Conservation (phyloP, 352 stramenopile species). For the Phytophthora macrochlamydospora region DNA sequence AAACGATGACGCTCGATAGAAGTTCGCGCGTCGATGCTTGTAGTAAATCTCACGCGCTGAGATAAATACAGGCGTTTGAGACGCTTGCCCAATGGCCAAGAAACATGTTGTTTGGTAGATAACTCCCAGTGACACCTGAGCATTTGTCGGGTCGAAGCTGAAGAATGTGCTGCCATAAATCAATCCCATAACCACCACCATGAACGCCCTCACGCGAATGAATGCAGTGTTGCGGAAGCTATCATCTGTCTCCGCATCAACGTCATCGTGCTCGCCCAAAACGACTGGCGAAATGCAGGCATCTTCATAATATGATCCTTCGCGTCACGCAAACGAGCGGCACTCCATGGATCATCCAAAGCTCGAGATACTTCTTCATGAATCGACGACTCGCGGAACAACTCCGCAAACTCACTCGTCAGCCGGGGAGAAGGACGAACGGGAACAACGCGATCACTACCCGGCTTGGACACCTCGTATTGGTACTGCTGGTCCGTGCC, state of each 20-base stretch:
- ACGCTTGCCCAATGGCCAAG: conserved; percentile 46
- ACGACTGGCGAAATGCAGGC: conserved; percentile 34
- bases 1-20: not conserved
- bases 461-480: conserved; percentile 14
- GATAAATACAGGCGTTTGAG: conserved; percentile 67
- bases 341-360: conserved; percentile 39
- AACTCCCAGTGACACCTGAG: conserved; percentile 49
- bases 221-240: conserved; percentile 26
- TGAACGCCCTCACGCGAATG: too few species aligned
- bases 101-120: conserved; percentile 77
- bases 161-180: too few species aligned
- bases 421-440: conserved; percentile 11
- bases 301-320: conserved; percentile 59
- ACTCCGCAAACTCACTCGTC: conserved; percentile 17
- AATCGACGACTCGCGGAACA: conserved; percentile 26
- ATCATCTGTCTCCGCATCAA: conserved; percentile 42
- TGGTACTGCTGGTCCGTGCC: conserved; percentile 73
- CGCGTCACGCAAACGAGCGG: conserved; percentile 8
- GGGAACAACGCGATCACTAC: not conserved
- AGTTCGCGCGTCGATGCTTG: not conserved
- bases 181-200: too few species aligned
- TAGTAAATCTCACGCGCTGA: conserved; percentile 20
- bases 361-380: conserved; percentile 55
- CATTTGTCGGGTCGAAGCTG: too few species aligned
- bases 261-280: conserved; percentile 54